A percentile compares a stretch with the other conserved stretches of the same genome.
Conservation (phyloP, 176 grass and related monocot species). For the Hordeum vulgare region DNA sequence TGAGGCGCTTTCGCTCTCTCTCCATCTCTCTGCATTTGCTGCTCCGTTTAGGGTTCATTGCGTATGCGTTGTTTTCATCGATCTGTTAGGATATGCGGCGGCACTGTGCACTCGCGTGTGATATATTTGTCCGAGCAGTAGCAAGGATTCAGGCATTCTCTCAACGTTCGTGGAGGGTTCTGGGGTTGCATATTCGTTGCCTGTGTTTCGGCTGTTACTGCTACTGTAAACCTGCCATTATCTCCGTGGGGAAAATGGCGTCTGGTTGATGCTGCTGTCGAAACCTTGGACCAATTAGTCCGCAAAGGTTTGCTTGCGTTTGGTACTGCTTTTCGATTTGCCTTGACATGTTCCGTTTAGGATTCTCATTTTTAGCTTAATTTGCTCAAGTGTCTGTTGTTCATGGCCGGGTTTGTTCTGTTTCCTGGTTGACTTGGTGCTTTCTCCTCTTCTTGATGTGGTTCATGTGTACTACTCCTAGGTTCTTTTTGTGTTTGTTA, state of each 20-base stretch:
- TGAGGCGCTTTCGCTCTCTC: slow-evolving; percentile 29
- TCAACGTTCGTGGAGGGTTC: neutral
- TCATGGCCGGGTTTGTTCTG: neutral
- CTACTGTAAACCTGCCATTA: neutral
- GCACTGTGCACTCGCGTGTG: neutral
- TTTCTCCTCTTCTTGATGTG: neutral
- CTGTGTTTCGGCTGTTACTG: neutral
- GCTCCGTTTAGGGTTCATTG: neutral
- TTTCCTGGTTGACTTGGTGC: neutral
- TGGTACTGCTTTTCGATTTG: neutral
- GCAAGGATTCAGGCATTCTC: neutral
- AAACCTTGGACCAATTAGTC: neutral
- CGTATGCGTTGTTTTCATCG: neutral
- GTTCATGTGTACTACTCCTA: neutral
- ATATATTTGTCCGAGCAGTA: neutral
- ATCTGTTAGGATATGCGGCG: slow-evolving; percentile 13
- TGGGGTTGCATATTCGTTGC: slow-evolving; percentile 1
- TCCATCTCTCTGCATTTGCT: slow-evolving; percentile 13
- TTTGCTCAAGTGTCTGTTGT: neutral
- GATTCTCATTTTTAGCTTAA: neutral
- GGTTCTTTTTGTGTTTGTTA: neutral
- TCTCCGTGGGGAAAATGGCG: neutral
- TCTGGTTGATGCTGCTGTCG: neutral
- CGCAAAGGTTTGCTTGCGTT: slow-evolving; percentile 8
- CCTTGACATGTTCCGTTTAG: neutral